These are phyloP conservation scores for Alternaria brassicicola DNA, from an alignment of 2,329 filamentous ascomycete species.

Conservation along the genomic window DNA sequence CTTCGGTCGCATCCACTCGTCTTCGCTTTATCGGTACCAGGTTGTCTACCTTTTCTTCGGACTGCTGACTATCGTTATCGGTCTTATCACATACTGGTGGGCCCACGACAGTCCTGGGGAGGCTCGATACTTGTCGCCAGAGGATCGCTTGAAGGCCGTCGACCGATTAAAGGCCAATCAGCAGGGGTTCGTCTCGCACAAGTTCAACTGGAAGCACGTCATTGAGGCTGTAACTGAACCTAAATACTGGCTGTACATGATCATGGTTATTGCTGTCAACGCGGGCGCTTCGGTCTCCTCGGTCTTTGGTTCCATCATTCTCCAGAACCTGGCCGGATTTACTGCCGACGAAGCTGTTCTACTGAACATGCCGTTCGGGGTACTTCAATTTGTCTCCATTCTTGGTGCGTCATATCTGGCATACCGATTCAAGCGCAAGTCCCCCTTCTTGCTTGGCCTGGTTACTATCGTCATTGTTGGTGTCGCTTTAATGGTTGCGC, in stretches of 20 bases:
- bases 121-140: constrained; percentile 64
- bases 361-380: constrained; percentile 60
- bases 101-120: constrained; percentile 65
- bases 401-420: constrained; percentile 59
- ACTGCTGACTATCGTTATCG: constrained; percentile 49
- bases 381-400: constrained; percentile 29
- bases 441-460: constrained; percentile 52
- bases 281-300: constrained; percentile 58
- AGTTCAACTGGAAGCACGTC: constrained; percentile 70
- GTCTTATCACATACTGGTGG: constrained; percentile 50
- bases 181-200: constrained; percentile 71
- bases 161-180: constrained; percentile 75
- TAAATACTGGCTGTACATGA: constrained; percentile 57
- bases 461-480: constrained; percentile 66
- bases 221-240: constrained; percentile 62
- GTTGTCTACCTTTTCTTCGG: constrained; percentile 57
- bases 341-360: constrained; percentile 65
- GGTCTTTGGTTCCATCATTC: constrained; percentile 65
- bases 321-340: constrained; percentile 63
- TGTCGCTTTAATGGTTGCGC: constrained; percentile 61
- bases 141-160: constrained; percentile 70
- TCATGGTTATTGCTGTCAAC: constrained; percentile 32
- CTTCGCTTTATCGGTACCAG: constrained; percentile 66
- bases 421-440: constrained; percentile 65
- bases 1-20: constrained; percentile 61